Conservation (phyloP, 23 red algal genomes). For the Chondrus crispus region DNA sequence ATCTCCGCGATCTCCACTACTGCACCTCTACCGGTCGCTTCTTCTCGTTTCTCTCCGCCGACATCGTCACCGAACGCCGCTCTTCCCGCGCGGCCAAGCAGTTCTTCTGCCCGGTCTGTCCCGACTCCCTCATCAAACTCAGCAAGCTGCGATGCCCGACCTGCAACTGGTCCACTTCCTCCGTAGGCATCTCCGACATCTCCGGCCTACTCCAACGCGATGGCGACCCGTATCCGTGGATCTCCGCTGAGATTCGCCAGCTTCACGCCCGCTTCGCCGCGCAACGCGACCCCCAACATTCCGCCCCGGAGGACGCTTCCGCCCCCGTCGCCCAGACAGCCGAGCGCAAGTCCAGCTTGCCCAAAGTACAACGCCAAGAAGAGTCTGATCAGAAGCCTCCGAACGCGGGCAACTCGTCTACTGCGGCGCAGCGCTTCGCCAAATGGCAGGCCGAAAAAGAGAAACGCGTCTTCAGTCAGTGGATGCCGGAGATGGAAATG, state of each 20-base stretch:
- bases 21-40: background rate
- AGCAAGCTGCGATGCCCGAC: background rate
- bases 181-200: background rate
- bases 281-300: background rate
- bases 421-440: background rate
- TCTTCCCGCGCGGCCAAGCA: slow-evolving; percentile 18
- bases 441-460: background rate
- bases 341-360: background rate
- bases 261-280: background rate
- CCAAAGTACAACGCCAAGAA: background rate
- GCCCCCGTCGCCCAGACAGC: background rate
- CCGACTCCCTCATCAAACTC: background rate
- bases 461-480: background rate
- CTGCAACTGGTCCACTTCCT: background rate
- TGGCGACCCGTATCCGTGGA: slow-evolving; percentile 5
- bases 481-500: background rate
- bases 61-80: background rate
- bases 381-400: background rate
- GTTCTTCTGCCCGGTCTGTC: slow-evolving; percentile 36
- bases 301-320: background rate
- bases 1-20: background rate
- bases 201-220: slow-evolving; percentile 19
- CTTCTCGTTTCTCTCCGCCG: background rate
- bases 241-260: background rate
- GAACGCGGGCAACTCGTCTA: background rate